Percentiles rank a stretch among this genome's conserved stretches.
These are phyloP conservation scores for Diplodia intermedia DNA, from an alignment of 2,329 filamentous ascomycete genomes.

Conservation along the genomic window DNA sequence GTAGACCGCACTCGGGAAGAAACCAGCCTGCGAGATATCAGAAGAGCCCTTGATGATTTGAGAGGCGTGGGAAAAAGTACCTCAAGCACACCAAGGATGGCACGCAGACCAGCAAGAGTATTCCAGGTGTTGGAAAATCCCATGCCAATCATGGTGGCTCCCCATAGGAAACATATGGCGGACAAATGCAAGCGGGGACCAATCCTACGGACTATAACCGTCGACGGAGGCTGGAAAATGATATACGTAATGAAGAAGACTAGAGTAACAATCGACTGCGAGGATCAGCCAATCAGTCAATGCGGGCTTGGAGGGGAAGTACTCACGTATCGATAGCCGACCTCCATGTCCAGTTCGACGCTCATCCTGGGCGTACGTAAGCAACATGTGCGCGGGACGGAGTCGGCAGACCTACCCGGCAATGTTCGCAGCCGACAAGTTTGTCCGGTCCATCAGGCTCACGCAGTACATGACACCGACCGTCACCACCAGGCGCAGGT, in stretches of 20 bases:
- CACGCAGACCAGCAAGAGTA: conserved; percentile 46
- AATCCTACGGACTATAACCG: conserved; percentile 50
- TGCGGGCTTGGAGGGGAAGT: background rate
- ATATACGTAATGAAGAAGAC: conserved; percentile 56
- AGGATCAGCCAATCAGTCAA: conserved; percentile 20
- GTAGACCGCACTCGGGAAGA: conserved; percentile 54
- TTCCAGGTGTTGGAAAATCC: conserved; percentile 49
- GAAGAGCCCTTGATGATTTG: background rate
- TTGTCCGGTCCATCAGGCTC: conserved; percentile 79
- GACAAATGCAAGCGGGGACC: conserved; percentile 49
- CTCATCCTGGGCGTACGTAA: conserved; percentile 49
- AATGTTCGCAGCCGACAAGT: conserved; percentile 74
- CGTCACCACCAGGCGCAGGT: conserved; percentile 60
- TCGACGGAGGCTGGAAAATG: conserved; percentile 52
- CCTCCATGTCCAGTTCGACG: conserved; percentile 43
- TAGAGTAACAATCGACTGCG: conserved; percentile 65
- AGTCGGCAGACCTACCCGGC: conserved; percentile 61
- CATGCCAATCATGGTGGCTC: conserved; percentile 54
- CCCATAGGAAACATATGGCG: conserved; percentile 49
- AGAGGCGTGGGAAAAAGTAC: background rate
- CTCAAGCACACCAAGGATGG: conserved; percentile 46
- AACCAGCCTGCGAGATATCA: conserved; percentile 40
- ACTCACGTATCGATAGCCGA: conserved; percentile 42
- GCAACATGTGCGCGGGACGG: conserved; percentile 32
- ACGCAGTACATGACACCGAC: conserved; percentile 72